Base-by-base conservation (phyloP, 2,329 filamentous ascomycete genomes). In the Cladosporium sp. region DNA sequence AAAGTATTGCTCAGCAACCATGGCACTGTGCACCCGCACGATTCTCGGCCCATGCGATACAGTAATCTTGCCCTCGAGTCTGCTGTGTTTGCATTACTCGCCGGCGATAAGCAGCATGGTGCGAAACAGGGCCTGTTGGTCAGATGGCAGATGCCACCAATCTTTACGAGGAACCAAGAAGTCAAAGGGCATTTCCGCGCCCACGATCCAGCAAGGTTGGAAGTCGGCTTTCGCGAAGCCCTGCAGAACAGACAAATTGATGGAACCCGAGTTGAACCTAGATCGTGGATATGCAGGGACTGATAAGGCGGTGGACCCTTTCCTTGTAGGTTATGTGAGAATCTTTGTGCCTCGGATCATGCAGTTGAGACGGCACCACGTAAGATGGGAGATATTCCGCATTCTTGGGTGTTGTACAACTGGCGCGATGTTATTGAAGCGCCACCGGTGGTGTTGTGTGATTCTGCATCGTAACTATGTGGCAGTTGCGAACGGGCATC, bases 181-280 rank as follows among this genome's bases (percentile, higher is more conserved):
- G 28, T 34, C 1, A 21, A 21, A 21, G 52, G 7, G 28, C 32
- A 2, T 21, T 34, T 32, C 52, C 18, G 30, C 52, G 52, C 52
- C 52, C 5, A 11, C 21, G 52, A 32, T 21, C 52, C 18, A 34
- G 26, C 52, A 55, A 55, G 52, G 52, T 55, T 55, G 52, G 18
- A 34, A 55, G 28, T 55, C 52, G 30, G n/a, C 14, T 3, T 32
- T 30, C n/a, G 30, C 18, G 52, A 55, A 32, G 30, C 52, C 32
- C 52, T 55, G 30, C 52, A 32, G 52, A 55, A 55, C 10, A 8
- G 1, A 24, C n/a, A 8, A 24, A 18, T 21, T n/a, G 8, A 55
- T 21, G 30, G 30, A 32, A 34, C 52, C 28, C 32, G 52, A 55
- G 52, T 55, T 55, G 52, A 55, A 55, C 52, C 52, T 55, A 30